These are phyloP conservation scores for Pseudofabraea citricarpa DNA, from an alignment of 2,329 filamentous ascomycete species.

Conservation along the genomic window DNA sequence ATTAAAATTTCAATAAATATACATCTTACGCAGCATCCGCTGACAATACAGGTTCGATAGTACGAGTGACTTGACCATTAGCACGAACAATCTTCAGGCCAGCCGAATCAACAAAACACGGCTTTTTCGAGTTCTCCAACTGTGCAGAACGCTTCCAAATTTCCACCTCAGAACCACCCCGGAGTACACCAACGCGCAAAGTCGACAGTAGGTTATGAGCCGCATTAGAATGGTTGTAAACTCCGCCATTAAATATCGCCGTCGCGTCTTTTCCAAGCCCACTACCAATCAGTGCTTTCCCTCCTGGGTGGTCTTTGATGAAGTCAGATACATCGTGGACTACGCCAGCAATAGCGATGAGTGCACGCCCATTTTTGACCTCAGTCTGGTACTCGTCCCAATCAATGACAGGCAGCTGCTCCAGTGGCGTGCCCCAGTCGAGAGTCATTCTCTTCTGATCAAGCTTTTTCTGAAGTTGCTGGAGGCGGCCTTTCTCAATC, in stretches of 20 bases:
- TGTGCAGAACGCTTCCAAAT: slow-evolving; percentile 77
- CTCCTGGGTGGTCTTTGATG: slow-evolving; percentile 80
- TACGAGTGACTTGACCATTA: slow-evolving; percentile 76
- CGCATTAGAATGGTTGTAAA: slow-evolving; percentile 81
- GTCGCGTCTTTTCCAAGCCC: slow-evolving; percentile 82
- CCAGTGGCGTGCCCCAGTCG: slow-evolving; percentile 78
- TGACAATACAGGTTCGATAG: slow-evolving; percentile 70
- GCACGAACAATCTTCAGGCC: slow-evolving; percentile 79
- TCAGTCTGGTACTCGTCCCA: slow-evolving; percentile 80
- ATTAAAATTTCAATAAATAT: background rate
- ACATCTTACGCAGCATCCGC: slow-evolving; percentile 67
- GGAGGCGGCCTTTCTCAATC: slow-evolving; percentile 82
- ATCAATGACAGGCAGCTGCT: slow-evolving; percentile 75
- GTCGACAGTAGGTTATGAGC: slow-evolving; percentile 81
- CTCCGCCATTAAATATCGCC: slow-evolving; percentile 82
- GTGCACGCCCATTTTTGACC: slow-evolving; percentile 67
- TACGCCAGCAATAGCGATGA: slow-evolving; percentile 72
- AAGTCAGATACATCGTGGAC: slow-evolving; percentile 79
- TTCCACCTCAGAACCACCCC: slow-evolving; percentile 79
- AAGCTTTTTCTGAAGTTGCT: slow-evolving; percentile 85
- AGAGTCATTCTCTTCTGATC: slow-evolving; percentile 74
- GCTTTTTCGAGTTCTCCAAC: slow-evolving; percentile 75
- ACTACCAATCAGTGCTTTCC: slow-evolving; percentile 74
- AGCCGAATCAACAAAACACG: slow-evolving; percentile 68
- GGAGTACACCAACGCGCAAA: slow-evolving; percentile 78